These are phyloP conservation scores for Cyamopsis tetragonoloba DNA, from an alignment of 306 rosid species.

Conservation along the genomic window DNA sequence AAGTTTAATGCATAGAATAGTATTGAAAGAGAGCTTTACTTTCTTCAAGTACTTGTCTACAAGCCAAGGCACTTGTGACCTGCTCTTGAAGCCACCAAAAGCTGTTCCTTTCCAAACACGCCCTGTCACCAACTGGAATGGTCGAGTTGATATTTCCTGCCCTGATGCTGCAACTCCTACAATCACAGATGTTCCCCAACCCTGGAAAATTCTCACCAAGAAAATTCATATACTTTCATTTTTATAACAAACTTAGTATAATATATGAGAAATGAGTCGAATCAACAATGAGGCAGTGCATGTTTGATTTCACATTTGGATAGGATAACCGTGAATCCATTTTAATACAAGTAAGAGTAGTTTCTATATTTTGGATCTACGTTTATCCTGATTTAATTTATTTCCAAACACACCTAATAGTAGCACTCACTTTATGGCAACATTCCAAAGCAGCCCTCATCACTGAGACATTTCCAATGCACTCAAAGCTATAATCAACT, in stretches of 20 bases:
- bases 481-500: constrained; percentile 95
- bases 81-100: constrained; percentile 95
- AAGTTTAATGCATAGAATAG: not conserved
- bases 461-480: constrained; percentile 90
- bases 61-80: constrained; percentile 96
- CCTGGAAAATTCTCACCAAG: constrained; percentile 48
- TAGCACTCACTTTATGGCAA: constrained; percentile 75
- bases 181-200: constrained; percentile 93
- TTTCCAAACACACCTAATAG: too few relatives aligned
- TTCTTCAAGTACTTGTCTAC: constrained; percentile 93
- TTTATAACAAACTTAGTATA: not conserved
- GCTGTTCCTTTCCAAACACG: constrained; percentile 99
- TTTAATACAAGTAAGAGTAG: too few relatives aligned
- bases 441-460: constrained; percentile 97
- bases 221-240: not conserved
- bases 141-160: constrained; percentile 87
- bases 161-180: constrained; percentile 97
- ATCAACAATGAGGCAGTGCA: constrained; percentile 11
- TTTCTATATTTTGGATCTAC: too few relatives aligned
- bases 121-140: constrained; percentile 95
- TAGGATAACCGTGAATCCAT: too few relatives aligned
- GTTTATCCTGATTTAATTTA: too few relatives aligned
- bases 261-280: not conserved
- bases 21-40: constrained; percentile 39
- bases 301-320: too few relatives aligned